These are phyloP conservation scores for Leptographium wingfieldii DNA, from an alignment of 2,329 filamentous ascomycete genomes.

Conservation along the genomic window DNA sequence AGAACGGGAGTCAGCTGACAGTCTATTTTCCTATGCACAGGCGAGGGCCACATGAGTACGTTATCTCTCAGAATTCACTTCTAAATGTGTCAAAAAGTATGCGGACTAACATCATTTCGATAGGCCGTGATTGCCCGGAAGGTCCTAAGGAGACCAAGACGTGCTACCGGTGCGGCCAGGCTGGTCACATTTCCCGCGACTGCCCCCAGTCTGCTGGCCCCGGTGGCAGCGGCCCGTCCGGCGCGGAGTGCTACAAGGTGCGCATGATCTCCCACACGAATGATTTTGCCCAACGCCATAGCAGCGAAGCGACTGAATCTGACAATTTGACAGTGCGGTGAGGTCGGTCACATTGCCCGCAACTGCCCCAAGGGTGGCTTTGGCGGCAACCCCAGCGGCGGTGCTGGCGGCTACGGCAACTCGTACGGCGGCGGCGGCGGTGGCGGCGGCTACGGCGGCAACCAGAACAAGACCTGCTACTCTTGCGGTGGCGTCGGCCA, in stretches of 20 bases:
- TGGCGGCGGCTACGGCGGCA: constrained; percentile 20
- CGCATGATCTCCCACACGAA: constrained; percentile 3
- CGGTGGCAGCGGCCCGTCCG: constrained; percentile 25
- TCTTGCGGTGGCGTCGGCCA: constrained; percentile 95
- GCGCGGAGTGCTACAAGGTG: constrained; percentile 82
- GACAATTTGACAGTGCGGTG: constrained; percentile 53
- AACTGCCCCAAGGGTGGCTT: constrained; percentile 62
- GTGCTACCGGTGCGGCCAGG: constrained; percentile 67
- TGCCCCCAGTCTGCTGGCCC: constrained; percentile 44
- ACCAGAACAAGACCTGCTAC: constrained; percentile 71
- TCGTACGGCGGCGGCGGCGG: constrained; percentile 20
- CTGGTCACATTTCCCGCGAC: constrained; percentile 87
- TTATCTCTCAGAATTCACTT: not conserved
- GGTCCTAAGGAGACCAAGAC: constrained; percentile 76
- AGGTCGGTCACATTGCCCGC: constrained; percentile 90
- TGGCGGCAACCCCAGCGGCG: constrained; percentile 38
- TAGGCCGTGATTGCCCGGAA: constrained; percentile 81
- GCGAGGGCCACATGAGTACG: constrained; percentile 64
- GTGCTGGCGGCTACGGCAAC: constrained; percentile 28
- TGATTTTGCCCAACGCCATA: not conserved
- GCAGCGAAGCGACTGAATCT: not conserved
- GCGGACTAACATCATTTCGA: constrained; percentile 10
- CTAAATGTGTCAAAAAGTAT: not conserved
- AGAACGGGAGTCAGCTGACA: constrained; percentile 10
- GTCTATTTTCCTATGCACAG: constrained; percentile 19